Conservation (phyloP, 306 rosid species). For the Lathyrus sativus region DNA sequence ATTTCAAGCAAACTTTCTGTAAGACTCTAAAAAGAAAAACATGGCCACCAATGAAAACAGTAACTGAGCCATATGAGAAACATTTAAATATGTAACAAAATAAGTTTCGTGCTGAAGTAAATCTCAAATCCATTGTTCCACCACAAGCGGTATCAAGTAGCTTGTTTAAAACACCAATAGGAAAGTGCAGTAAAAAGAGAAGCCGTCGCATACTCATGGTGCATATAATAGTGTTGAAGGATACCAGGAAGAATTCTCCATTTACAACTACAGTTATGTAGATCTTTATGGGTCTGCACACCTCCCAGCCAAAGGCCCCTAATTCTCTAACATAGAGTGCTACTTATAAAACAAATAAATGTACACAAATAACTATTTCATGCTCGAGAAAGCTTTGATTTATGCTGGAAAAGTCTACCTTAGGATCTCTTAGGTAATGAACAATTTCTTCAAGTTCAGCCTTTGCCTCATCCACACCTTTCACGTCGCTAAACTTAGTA, state of each 20-base stretch:
- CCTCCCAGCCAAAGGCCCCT: not conserved
- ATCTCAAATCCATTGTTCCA: conserved; percentile 4
- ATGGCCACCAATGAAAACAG: not conserved
- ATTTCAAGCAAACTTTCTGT: not conserved
- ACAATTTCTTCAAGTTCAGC: conserved; percentile 91
- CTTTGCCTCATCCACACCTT: conserved; percentile 96
- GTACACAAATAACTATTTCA: no score
- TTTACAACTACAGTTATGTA: not conserved
- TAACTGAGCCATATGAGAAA: conserved; percentile 24
- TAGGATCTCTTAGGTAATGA: conserved; percentile 87
- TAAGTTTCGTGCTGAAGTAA: not conserved
- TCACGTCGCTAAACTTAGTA: conserved; percentile 77
- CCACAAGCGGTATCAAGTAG: conserved; percentile 1
- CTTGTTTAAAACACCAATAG: not conserved
- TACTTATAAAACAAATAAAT: not conserved
- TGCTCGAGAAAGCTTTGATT: not conserved
- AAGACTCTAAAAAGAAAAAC: conserved; percentile 10
- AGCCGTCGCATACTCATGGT: no score
- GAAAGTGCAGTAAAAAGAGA: not conserved
- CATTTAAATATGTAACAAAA: not conserved
- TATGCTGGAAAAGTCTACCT: conserved; percentile 49
- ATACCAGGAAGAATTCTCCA: not conserved
- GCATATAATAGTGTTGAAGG: not conserved
- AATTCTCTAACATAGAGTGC: not conserved
- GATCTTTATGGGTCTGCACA: not conserved